These are phyloP conservation scores for Croton setiger DNA, from an alignment of 441 rosid genomes.

Conservation along the genomic window DNA sequence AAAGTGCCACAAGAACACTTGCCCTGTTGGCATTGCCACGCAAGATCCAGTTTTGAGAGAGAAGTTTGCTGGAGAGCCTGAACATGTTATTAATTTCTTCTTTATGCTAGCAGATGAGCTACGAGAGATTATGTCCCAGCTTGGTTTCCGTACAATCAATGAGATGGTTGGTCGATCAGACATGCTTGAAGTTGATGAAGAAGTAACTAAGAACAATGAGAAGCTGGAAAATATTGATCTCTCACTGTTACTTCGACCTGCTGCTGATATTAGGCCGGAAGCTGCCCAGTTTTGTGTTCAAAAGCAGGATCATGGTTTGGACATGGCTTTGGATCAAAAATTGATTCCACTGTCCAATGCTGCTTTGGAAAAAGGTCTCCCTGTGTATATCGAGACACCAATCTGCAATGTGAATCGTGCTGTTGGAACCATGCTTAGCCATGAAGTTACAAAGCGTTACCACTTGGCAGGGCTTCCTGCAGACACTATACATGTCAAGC, in stretches of 20 bases:
- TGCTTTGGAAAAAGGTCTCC: slow-evolving; percentile 79
- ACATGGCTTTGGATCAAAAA: slow-evolving; percentile 90
- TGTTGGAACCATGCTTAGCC: slow-evolving; percentile 99
- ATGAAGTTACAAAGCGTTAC: slow-evolving; percentile 94
- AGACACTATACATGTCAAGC: slow-evolving; percentile 89
- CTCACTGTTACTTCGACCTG: slow-evolving; percentile 81
- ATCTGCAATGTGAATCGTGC: slow-evolving; percentile 97
- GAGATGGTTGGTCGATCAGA: slow-evolving; percentile 99
- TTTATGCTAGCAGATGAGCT: slow-evolving; percentile 99
- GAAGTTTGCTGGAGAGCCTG: slow-evolving; percentile 99
- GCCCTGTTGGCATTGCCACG: slow-evolving; percentile 99
- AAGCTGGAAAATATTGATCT: slow-evolving; percentile 93
- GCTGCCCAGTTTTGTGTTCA: slow-evolving; percentile 94
- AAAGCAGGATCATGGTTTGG: slow-evolving; percentile 97
- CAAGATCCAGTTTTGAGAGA: slow-evolving; percentile 99
- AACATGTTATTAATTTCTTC: slow-evolving; percentile 97
- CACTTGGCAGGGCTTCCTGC: slow-evolving; percentile 83
- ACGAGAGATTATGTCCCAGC: slow-evolving; percentile 94
- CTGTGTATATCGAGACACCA: slow-evolving; percentile 80
- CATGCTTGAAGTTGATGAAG: slow-evolving; percentile 97
- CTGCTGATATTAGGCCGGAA: slow-evolving; percentile 94
- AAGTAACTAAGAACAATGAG: slow-evolving; percentile 73
- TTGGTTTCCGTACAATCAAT: slow-evolving; percentile 76
- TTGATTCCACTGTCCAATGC: slow-evolving; percentile 68
- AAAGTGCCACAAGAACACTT: slow-evolving; percentile 99